Evolutionary conservation across 2,329 filamentous ascomycete genomes (phyloP).

Genomic region (Aspergillus udagawae): DNA sequence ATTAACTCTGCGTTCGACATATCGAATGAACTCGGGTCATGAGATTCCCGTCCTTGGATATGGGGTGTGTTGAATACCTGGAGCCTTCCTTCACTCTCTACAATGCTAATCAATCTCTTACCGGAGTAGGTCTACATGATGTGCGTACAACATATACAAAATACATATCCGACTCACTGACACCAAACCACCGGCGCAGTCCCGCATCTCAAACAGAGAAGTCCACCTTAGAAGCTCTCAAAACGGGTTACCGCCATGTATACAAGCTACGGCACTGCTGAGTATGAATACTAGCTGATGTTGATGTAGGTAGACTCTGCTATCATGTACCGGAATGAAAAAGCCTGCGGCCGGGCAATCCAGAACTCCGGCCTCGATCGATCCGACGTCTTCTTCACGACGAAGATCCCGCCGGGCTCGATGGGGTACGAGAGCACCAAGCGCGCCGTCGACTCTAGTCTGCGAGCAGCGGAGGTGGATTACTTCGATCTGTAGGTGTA

Average conservation of each 20-base stretch:
- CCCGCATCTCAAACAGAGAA: slow-evolving; percentile 24
- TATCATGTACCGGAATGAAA: slow-evolving; percentile 69
- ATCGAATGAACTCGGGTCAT: slow-evolving; percentile 56
- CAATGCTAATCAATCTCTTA: background rate
- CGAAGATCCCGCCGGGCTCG: slow-evolving; percentile 67
- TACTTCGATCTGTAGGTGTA: slow-evolving; percentile 66
- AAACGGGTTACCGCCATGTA: slow-evolving; percentile 31
- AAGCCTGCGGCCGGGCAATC: slow-evolving; percentile 64
- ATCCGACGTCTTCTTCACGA: slow-evolving; percentile 73
- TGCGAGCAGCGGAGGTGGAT: slow-evolving; percentile 60
- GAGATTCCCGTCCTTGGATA: slow-evolving; percentile 59
- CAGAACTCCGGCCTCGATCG: slow-evolving; percentile 54
- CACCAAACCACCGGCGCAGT: slow-evolving; percentile 8
- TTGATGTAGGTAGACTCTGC: slow-evolving; percentile 50
- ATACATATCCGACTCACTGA: background rate
- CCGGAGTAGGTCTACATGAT: slow-evolving; percentile 29
- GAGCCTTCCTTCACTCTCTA: background rate
- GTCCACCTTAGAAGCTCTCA: slow-evolving; percentile 24
- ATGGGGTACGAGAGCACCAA: slow-evolving; percentile 64
- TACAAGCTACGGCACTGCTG: background rate
- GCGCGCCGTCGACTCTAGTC: slow-evolving; percentile 59
- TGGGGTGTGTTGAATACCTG: slow-evolving; percentile 42
- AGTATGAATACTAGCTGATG: background rate
- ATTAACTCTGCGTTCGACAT: slow-evolving; percentile 32
- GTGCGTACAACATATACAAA: slow-evolving; percentile 12